Evolutionary conservation across 2,329 filamentous ascomycete genomes (phyloP).

Genomic region (Microdochium bolleyi): DNA sequence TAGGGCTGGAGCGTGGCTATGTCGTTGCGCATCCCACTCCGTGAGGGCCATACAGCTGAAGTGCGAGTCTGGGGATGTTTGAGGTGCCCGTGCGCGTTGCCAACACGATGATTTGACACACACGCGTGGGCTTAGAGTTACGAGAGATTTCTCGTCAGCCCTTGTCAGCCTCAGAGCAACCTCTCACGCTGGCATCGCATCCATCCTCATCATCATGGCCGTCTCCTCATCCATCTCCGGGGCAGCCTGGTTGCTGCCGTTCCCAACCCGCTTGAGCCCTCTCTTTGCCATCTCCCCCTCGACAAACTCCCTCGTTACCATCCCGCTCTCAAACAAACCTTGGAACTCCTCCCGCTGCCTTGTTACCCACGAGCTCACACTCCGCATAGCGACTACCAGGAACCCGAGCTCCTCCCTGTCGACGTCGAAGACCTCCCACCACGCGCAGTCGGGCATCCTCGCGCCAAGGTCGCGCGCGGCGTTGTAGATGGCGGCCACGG

Average conservation of each 20-base stretch:
- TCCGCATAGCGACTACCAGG: slow-evolving; percentile 76
- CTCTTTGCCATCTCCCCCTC: slow-evolving; percentile 51
- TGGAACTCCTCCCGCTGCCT: slow-evolving; percentile 50
- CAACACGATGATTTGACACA: too few species aligned
- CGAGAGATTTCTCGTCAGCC: too few species aligned
- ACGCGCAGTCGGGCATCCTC: slow-evolving; percentile 75
- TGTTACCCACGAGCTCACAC: slow-evolving; percentile 62
- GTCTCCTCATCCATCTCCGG: slow-evolving; percentile 29
- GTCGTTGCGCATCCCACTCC: too few species aligned
- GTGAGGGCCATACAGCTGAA: too few species aligned
- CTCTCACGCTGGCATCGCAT: slow-evolving; percentile 13
- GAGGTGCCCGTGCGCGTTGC: too few species aligned
- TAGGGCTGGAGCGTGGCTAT: too few species aligned
- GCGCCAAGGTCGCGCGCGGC: slow-evolving; percentile 69
- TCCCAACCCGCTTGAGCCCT: slow-evolving; percentile 28
- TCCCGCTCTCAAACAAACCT: slow-evolving; percentile 31
- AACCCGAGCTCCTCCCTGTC: slow-evolving; percentile 93
- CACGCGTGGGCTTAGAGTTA: too few species aligned
- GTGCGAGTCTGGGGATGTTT: too few species aligned
- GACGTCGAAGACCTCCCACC: slow-evolving; percentile 98
- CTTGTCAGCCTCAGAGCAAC: background rate
- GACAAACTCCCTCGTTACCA: slow-evolving; percentile 51
- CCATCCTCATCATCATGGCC: slow-evolving; percentile 32
- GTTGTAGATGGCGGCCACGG: slow-evolving; percentile 85
- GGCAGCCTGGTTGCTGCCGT: slow-evolving; percentile 6